Percentiles rank a stretch among this genome's conserved stretches.
Evolutionary conservation across 805 yeast genomes (phyloP).

Genomic region (Starmerella scarabaei): DNA sequence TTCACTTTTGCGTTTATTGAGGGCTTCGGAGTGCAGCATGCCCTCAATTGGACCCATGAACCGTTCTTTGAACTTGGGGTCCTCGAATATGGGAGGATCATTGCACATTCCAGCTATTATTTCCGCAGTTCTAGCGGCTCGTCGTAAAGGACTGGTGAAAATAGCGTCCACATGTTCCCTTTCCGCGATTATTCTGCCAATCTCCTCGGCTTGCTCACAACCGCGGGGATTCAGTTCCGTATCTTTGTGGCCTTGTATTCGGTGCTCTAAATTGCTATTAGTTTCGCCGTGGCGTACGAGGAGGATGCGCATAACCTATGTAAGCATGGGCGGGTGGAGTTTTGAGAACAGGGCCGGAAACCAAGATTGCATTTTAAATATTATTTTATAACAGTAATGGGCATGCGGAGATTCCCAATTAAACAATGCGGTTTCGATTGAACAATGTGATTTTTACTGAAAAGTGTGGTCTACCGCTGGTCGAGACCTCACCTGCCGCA

Average conservation of each 20-base stretch:
- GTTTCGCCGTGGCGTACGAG: constrained; percentile 23
- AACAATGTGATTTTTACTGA: too few relatives aligned
- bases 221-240: constrained; percentile 19
- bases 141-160: constrained; percentile 17
- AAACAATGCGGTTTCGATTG: too few relatives aligned
- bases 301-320: constrained; percentile 15
- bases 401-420: too few relatives aligned
- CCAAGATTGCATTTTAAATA: too few relatives aligned
- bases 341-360: too few relatives aligned
- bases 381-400: too few relatives aligned
- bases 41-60: constrained; percentile 20
- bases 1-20: constrained; percentile 4
- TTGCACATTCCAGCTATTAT: constrained; percentile 5
- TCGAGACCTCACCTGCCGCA: too few relatives aligned
- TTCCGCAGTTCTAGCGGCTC: constrained; percentile 20
- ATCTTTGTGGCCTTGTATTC: constrained; percentile 21
- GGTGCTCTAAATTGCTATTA: constrained; percentile 14
- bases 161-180: constrained; percentile 15
- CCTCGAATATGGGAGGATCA: background rate
- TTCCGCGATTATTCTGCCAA: constrained; percentile 6
- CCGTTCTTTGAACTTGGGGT: constrained; percentile 18
- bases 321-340: too few relatives aligned
- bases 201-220: constrained; percentile 17
- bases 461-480: too few relatives aligned
- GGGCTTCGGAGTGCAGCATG: constrained; percentile 13